Conservation (phyloP, 441 rosid species). For the Gossypium lobatum region DNA sequence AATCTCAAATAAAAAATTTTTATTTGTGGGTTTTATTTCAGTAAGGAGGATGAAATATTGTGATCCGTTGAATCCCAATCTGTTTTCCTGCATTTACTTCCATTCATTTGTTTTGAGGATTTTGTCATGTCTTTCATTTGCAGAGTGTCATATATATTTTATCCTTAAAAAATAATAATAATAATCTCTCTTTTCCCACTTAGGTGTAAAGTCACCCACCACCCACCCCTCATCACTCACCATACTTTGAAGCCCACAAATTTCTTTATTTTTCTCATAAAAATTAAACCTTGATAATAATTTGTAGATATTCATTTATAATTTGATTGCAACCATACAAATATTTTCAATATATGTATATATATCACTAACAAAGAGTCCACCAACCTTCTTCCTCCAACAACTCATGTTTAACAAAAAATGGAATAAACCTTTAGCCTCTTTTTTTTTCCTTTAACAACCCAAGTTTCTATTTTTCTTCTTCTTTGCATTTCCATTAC, state of each 20-base stretch:
- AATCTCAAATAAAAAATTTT: neutral
- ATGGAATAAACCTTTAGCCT: neutral
- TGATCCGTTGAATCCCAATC: conserved; percentile 37
- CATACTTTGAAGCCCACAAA: neutral
- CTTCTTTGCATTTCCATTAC: neutral
- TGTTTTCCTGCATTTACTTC: conserved; percentile 26
- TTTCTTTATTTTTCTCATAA: neutral
- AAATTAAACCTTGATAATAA: neutral
- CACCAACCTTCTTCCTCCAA: conserved; percentile 7
- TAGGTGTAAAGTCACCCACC: conserved; percentile 16
- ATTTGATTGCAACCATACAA: neutral
- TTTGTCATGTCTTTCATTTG: neutral
- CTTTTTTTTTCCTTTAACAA: conserved; percentile 16
- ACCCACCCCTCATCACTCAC: neutral
- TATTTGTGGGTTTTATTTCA: conserved; percentile 12
- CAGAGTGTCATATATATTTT: neutral
- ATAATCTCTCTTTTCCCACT: conserved; percentile 1
- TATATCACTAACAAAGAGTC: neutral
- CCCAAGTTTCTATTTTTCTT: conserved; percentile 17
- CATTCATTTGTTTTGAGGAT: conserved; percentile 22
- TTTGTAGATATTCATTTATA: neutral
- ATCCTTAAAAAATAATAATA: neutral
- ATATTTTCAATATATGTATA: neutral
- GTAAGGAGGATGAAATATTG: conserved; percentile 8
- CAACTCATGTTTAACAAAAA: neutral